Base-by-base conservation (phyloP, 257 asterid genomes). In the Mitragyna speciosa region DNA sequence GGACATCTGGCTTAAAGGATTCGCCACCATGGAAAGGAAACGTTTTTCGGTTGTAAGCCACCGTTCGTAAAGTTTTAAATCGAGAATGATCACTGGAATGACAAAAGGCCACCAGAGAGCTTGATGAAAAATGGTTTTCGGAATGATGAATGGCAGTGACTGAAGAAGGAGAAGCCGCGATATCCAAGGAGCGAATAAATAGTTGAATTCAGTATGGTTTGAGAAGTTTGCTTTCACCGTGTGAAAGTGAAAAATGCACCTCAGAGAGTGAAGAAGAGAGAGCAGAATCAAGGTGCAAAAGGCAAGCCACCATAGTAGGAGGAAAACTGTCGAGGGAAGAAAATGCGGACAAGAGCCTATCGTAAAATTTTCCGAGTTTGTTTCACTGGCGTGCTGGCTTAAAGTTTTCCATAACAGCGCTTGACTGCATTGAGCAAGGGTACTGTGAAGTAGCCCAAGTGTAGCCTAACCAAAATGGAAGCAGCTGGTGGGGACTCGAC, bases 1-100 rank as follows among this genome's bases (percentile, higher is more conserved):
- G n/a, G 94, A 86, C 30, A 90, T 9, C 66, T 90, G 92, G 75
- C 89, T 90, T 0, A 87, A 82, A 3, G 93, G 93, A 67, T 88
- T 90, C 2, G 90, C 93, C 77, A 81, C 86, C 77, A 84, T 45
- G 8, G 92, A 90, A 45, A 90, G 49, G 49, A 85, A 84, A 79
- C 83, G 73, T 54, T 83, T 87, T 41, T 88, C 94, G 1, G 88
- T 86, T 0, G 94, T 88, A 19, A 90, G 84, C 92, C 92, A 90
- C 77, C 87, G 91, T 5, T 91, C 94, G 69, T 90, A 88, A 22
- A 88, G 83, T 56, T 88, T 90, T 7, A 90, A 48, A 31, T 88
- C 89, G 12, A 90, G 89, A 6, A 83, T 16, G 81, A 84, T 45
- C 26, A 87, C 75, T 0, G 94, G 94, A 0, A 83, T 2, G 0